phyloP scores from a whole-genome alignment of 495 filamentous ascomycete genomes.

The Parathielavia hyrcaniae region DNA sequence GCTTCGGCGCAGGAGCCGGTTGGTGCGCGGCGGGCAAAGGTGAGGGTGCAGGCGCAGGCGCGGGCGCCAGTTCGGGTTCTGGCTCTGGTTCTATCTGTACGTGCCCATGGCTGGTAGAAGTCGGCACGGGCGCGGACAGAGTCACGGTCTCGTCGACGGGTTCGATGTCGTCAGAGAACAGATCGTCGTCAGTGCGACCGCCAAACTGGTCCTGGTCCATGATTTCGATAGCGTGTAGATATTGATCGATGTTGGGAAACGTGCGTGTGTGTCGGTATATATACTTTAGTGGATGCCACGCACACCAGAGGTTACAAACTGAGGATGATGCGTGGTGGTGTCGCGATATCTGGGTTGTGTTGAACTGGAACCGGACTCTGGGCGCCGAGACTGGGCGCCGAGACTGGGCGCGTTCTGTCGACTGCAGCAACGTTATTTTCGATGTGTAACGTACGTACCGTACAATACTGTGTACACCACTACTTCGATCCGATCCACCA shows the following conservation, averaged over 20 bases:
- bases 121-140: neutral
- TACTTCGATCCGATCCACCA: too few species aligned
- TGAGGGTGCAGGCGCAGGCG: neutral
- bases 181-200: conserved; percentile 47
- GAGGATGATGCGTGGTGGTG: too few species aligned
- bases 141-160: conserved; percentile 27
- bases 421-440: too few species aligned
- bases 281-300: neutral
- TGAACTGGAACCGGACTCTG: too few species aligned
- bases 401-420: too few species aligned
- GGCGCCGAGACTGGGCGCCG: too few species aligned
- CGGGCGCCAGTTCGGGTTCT: neutral
- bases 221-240: neutral
- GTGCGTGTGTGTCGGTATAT: neutral
- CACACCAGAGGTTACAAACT: too few species aligned
- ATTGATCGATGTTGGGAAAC: neutral
- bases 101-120: neutral
- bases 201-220: conserved; percentile 42
- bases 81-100: neutral
- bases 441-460: too few species aligned
- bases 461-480: too few species aligned
- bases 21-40: neutral
- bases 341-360: too few species aligned
- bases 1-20: neutral
- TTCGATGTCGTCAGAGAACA: conserved; percentile 49